Evolutionary conservation across 352 stramenopile genomes (phyloP), one percentile per base, ranked within the genome.

Genomic region (Pythium rhizo-oryzae): DNA sequence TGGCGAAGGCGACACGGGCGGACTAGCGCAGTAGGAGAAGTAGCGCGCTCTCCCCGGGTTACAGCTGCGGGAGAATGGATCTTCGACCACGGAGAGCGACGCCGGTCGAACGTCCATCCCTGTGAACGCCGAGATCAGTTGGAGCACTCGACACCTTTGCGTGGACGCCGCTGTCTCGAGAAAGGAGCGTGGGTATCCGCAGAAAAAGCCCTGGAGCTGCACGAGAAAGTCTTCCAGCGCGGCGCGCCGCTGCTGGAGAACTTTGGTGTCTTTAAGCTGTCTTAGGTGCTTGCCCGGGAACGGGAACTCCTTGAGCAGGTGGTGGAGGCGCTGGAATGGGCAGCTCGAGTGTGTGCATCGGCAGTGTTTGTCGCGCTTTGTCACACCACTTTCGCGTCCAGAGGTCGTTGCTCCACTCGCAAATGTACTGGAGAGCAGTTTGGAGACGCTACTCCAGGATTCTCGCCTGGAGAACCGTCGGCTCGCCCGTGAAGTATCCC

Each of bases 221-320:
- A 68, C 24, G n/a, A 90, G 59, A 55, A 90, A 90, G 3, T 76
- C 57, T 62, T 90, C 82, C n/a, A 89, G 65, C 12, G 70, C 77
- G 49, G 70, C 67, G 11, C 82, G 80, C 12, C 80, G 76, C 23
- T 61, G 72, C 52, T 87, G 77, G 8, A 89, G 50, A 9, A 74
- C 23, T n/a, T 41, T 53, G 7, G 44, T 62, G 8, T 69, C 44
- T 30, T 75, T 80, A 28, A 74, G 73, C 62, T 59, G 52, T 6
- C 82, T 82, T 25, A 90, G 67, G 46, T 85, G 67, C 66, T 85
- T 84, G 28, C 79, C 72, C 56, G 81, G 81, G 61, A 90, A 90
- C 24, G 71, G 70, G 58, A 85, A 88, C 24, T 62, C 74, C 56
- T 86, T 84, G 30, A 68, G 35, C 47, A 84, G 67, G 49, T 66